phyloP scores from a whole-genome alignment of 1,284 basidiomycete species.

The Ceratobasidium sp. region DNA sequence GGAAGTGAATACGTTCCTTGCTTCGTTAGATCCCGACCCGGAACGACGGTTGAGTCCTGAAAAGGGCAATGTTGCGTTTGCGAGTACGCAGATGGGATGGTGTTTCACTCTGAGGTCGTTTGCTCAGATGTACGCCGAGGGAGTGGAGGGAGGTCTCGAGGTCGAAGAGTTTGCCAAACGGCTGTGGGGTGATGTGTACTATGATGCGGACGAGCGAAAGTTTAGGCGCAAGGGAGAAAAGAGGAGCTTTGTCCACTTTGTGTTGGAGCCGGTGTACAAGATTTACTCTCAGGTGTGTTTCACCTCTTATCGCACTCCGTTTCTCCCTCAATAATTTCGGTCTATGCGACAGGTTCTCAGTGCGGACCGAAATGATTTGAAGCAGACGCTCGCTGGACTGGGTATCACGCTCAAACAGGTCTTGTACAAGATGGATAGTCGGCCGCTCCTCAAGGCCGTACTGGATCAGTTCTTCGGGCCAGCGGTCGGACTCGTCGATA shows the following conservation, averaged over 20 bases:
- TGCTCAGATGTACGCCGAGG: conserved; percentile 92
- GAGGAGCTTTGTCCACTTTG: conserved; percentile 94
- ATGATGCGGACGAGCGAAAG: conserved; percentile 81
- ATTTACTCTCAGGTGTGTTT: conserved; percentile 77
- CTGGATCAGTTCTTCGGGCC: conserved; percentile 96
- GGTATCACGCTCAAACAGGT: conserved; percentile 90
- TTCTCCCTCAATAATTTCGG: neutral
- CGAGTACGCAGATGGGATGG: conserved; percentile 96
- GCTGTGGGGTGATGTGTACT: conserved; percentile 99
- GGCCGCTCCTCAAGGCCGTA: conserved; percentile 92
- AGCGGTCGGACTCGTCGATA: conserved; percentile 86
- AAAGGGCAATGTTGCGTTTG: conserved; percentile 96
- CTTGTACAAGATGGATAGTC: conserved; percentile 98
- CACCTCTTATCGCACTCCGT: conserved; percentile 12
- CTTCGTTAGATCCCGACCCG: conserved; percentile 87
- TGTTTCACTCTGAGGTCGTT: conserved; percentile 96
- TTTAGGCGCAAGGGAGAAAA: conserved; percentile 86
- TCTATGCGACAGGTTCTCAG: conserved; percentile 74
- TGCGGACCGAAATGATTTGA: conserved; percentile 85
- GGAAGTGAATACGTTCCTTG: conserved; percentile 93
- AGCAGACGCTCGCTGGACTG: conserved; percentile 79
- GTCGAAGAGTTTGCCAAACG: conserved; percentile 73
- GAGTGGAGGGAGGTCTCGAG: conserved; percentile 63
- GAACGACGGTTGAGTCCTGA: conserved; percentile 90
- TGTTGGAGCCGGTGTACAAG: conserved; percentile 97